Evolutionary conservation across 768 basidiomycete species (phyloP), one percentile per base, ranked within the genome.

Genomic region (Pleurotus tuber-regium): DNA sequence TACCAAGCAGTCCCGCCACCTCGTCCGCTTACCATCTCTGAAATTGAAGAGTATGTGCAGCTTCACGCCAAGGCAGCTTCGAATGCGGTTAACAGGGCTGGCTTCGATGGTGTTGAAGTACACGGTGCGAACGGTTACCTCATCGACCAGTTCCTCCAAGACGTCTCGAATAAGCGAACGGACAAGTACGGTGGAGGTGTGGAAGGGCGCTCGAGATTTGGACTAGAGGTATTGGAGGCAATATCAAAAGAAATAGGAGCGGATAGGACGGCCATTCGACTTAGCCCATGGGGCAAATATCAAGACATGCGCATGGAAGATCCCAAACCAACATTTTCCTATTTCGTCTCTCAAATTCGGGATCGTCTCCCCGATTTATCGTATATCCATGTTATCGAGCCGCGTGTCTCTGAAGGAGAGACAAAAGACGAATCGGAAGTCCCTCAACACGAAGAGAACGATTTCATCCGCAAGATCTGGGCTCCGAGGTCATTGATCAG

Each of bases 171-270:
- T 63, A 59, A 67, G 16, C 70, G 78, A 11, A 76, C 69, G 4
- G 80, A 82, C 62, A 66, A 69, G 40, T 83, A 77, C 66, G 82
- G 83, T 3, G 83, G 82, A 10, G 64, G 69, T 19, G 62, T 77
- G 43, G 74, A 78, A 57, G 78, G 77, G 52, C 68, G 83, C 4
- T 63, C 68, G 0, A 67, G 77, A 6, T 83, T 84, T 59, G 54
- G 64, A 0, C 66, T 78, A 8, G 75, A 79, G 58, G 67, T 80
- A 18, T 57, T 75, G 19, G 66, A 73, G n/a, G 74, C 74, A 2
- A 63, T 81, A 10, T 59, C 60, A 4, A 61, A 66, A 0, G n/a
- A n/a, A n/a, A n/a, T n/a, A n/a, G n/a, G n/a, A n/a, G n/a, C n/a
- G n/a, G n/a, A n/a, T n/a, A n/a, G 73, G 6, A 68, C 71, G 6